Evolutionary conservation across 2,329 filamentous ascomycete species (phyloP).

Genomic region (Colletotrichum echinochloae): DNA sequence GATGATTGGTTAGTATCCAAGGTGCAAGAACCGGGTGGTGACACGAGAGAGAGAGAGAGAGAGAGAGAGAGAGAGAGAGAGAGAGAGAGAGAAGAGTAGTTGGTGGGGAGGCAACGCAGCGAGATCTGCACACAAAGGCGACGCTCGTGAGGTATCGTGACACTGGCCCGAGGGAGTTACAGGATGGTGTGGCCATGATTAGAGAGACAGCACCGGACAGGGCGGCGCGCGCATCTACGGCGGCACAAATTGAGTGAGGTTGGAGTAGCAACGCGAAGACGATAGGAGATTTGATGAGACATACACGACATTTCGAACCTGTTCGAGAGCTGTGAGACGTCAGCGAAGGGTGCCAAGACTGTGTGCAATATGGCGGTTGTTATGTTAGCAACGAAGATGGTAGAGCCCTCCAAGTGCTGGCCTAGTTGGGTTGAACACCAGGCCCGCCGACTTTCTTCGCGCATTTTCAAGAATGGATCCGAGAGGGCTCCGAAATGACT

Average conservation of each 20-base stretch:
- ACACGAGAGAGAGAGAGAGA: too few relatives aligned
- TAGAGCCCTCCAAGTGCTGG: conserved; percentile 6
- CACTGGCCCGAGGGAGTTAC: neutral
- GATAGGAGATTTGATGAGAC: conserved; percentile 44
- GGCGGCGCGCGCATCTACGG: neutral
- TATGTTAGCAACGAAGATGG: conserved; percentile 46
- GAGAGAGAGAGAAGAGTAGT: conserved; percentile 15
- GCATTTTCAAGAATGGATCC: neutral
- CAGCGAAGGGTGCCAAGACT: conserved; percentile 52
- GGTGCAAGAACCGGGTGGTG: conserved; percentile 23
- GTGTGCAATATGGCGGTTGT: conserved; percentile 46
- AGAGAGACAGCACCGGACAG: neutral
- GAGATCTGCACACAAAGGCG: conserved; percentile 26
- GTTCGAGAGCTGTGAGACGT: conserved; percentile 58
- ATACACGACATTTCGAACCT: conserved; percentile 65
- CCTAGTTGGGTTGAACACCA: neutral
- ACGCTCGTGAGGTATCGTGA: conserved; percentile 26
- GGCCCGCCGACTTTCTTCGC: neutral
- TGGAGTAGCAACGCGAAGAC: conserved; percentile 34
- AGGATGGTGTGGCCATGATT: neutral
- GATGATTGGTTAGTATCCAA: neutral
- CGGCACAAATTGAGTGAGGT: conserved; percentile 24
- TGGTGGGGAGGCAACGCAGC: conserved; percentile 9
- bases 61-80: too few relatives aligned
- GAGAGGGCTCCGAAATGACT: conserved; percentile 43